A percentile compares a stretch with the other conserved stretches of the same genome.
These are phyloP conservation scores for Andrographis paniculata DNA, from an alignment of 305 asterid species.

Conservation along the genomic window DNA sequence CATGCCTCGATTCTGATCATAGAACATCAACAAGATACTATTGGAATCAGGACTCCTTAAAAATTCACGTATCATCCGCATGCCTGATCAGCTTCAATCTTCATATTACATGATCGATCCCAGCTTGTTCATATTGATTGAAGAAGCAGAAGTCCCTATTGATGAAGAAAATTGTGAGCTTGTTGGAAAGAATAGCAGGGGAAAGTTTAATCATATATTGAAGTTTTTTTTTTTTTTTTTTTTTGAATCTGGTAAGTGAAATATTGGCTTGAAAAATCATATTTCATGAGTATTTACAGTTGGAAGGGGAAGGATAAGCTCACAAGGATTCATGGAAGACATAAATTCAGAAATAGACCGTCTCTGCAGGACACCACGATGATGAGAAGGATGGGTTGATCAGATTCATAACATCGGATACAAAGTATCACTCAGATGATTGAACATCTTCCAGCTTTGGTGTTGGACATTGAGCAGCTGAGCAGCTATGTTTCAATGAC, in stretches of 20 bases:
- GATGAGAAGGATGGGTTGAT: constrained; percentile 37
- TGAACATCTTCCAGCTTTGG: constrained; percentile 57
- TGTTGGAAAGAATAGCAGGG: constrained; percentile 6
- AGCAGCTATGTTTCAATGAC: constrained; percentile 79
- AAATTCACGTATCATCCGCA: constrained; percentile 27
- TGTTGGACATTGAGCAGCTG: constrained; percentile 85
- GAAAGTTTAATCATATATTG: constrained; percentile 19
- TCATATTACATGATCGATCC: constrained; percentile 39
- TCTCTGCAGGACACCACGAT: constrained; percentile 30
- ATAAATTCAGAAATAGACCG: constrained; percentile 39
- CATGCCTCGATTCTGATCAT: constrained; percentile 31
- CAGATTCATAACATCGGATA: constrained; percentile 44
- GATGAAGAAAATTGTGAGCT: constrained; percentile 9
- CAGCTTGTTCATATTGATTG: constrained; percentile 37
- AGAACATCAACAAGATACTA: constrained; percentile 44
- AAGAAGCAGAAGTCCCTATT: constrained; percentile 28
- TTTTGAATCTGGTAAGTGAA: constrained; percentile 58
- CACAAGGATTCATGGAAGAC: constrained; percentile 43
- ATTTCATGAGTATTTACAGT: constrained; percentile 23
- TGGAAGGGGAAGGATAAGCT: constrained; percentile 27
- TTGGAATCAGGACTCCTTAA: constrained; percentile 47
- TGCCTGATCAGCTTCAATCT: constrained; percentile 31
- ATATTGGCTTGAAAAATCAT: constrained; percentile 36
- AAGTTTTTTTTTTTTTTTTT: constrained; percentile 36
- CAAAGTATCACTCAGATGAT: constrained; percentile 40